Percentiles rank a stretch among this genome's conserved stretches.
These are phyloP conservation scores for Neopestalotiopsis sp. DNA, from an alignment of 2,329 filamentous ascomycete species.

Conservation along the genomic window DNA sequence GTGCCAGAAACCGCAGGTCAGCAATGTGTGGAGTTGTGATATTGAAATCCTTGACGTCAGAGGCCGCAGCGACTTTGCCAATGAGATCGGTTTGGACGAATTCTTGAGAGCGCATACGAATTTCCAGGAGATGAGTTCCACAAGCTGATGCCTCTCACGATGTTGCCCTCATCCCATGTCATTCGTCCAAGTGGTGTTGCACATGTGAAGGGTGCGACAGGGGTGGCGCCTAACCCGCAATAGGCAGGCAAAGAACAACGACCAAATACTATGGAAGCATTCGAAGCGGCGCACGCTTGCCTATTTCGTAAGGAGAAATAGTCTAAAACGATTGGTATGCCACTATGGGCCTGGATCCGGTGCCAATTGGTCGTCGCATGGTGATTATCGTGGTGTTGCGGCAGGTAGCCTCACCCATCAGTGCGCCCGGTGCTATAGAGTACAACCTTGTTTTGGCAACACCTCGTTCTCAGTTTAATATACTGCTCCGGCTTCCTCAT, in stretches of 20 bases:
- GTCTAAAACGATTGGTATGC: constrained; percentile 1
- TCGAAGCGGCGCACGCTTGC: constrained; percentile 1
- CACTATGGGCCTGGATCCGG: background rate
- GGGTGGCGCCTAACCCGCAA: background rate
- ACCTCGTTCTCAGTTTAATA: constrained; percentile 2
- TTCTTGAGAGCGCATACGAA: background rate
- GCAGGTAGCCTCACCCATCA: constrained; percentile 3
- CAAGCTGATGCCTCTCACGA: background rate
- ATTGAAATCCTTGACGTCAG: background rate
- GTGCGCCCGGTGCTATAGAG: background rate
- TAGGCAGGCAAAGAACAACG: constrained; percentile 7
- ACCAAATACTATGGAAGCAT: constrained; percentile 12
- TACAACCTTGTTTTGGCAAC: background rate
- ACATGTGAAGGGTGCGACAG: constrained; percentile 4
- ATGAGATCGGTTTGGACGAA: background rate
- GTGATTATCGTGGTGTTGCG: background rate
- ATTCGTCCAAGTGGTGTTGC: constrained; percentile 7
- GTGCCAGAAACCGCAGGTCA: constrained; percentile 1
- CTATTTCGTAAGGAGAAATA: constrained; percentile 13
- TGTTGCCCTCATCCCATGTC: background rate
- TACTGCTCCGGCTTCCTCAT: constrained; percentile 14
- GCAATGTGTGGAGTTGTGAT: background rate
- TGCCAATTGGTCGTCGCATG: background rate
- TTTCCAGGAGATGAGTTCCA: background rate
- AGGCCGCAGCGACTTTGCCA: background rate